Evolutionary conservation across 1,284 basidiomycete genomes (phyloP), one percentile per base, ranked within the genome.

Genomic region (Pascua guehoae): DNA sequence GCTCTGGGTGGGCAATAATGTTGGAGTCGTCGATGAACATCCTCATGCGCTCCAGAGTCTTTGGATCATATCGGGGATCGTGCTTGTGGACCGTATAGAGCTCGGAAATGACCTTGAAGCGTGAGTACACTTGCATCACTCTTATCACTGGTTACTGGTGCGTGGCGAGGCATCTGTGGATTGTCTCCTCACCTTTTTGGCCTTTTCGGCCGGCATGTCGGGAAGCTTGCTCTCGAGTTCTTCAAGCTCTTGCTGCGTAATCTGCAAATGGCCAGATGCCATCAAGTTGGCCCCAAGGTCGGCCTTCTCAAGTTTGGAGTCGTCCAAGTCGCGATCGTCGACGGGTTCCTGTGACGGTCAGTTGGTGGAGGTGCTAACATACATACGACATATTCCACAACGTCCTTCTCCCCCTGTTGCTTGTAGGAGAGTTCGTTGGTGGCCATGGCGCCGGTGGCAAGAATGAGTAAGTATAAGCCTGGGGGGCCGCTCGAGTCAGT

Each of bases 1-100:
- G 32, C 11, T 50, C 52, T 2, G 60, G 60, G 56, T 61, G 37
- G 16, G 38, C 41, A 9, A 37, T 41, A 32, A 61, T 38, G 16
- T 47, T 36, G 9, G 16, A 15, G 44, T 57, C 56, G 12, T 12
- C n/a, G n/a, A 49, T 39, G 56, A 61, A 61, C 60, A 50, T 45
- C 17, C 36, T 24, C 38, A 61, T 57, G 10, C 60, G 56, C 41
- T 49, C 44, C 11, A 61, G 51, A 5, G 49, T 53, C 53, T 57
- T 24, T 2, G 53, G 46, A 45, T 47, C 41, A 48, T 57, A 61
- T 3, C 56, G 56, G 16, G 56, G 60, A 48, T 61, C 60, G 50
- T 57, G 56, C 38, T 44, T 12, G 53, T 61, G 60, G 3, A 61
- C 38, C 9, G 12, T 5, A 43, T 50, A 57, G 12, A 54, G n/a